Evolutionary conservation across 148 eudicot species (phyloP).

Genomic region (Spergularia marina): DNA sequence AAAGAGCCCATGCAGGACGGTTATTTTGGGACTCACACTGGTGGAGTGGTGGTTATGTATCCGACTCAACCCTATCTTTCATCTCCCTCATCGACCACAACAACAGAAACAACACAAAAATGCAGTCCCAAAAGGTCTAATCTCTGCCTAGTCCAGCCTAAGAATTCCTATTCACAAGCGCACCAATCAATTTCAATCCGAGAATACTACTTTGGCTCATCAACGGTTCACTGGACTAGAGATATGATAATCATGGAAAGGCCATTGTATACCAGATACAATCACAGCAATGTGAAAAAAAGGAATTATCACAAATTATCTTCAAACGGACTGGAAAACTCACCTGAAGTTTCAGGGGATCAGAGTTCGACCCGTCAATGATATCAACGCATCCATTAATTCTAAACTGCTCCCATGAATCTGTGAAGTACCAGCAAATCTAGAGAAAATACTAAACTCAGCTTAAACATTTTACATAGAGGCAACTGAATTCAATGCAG

Average conservation of each 20-base stretch:
- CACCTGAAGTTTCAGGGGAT: slow-evolving; percentile 69
- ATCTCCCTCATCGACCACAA: too few relatives aligned
- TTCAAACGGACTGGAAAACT: not conserved
- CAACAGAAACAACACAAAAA: too few relatives aligned
- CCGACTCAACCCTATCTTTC: too few relatives aligned
- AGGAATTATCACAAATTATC: too few relatives aligned
- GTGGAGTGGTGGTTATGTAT: too few relatives aligned
- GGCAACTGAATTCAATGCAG: not conserved
- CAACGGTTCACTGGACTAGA: not conserved
- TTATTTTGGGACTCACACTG: too few relatives aligned
- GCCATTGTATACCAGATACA: too few relatives aligned
- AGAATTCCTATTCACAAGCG: not conserved
- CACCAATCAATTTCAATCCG: not conserved
- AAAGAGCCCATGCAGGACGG: too few relatives aligned
- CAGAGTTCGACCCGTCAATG: slow-evolving; percentile 60
- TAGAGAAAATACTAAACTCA: slow-evolving; percentile 28
- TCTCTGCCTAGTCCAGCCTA: too few relatives aligned
- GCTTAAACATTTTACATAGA: slow-evolving; percentile 6
- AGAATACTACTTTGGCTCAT: not conserved
- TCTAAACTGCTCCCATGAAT: slow-evolving; percentile 91
- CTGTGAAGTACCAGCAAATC: slow-evolving; percentile 95
- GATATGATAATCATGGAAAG: not conserved
- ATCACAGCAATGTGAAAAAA: not conserved
- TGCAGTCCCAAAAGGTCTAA: too few relatives aligned
- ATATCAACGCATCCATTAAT: slow-evolving; percentile 68